Conservation (phyloP, 2,329 filamentous ascomycete genomes). For the Aspergillus brasiliensis region DNA sequence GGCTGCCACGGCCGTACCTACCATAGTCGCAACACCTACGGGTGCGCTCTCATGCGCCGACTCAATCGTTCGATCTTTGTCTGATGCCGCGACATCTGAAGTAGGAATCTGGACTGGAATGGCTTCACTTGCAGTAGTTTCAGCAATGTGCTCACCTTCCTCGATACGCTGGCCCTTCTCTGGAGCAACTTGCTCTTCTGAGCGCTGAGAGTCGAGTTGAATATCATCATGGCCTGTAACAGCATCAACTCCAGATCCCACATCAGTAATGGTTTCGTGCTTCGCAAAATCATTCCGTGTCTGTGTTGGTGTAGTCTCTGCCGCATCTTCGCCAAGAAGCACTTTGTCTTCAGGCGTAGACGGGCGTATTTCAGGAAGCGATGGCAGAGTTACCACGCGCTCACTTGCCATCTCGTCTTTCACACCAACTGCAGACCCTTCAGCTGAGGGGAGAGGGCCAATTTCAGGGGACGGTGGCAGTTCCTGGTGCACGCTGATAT, state of each 20-base stretch:
- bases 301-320: conserved; percentile 17
- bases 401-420: conserved; percentile 25
- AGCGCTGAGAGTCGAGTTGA: neutral
- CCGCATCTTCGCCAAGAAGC: conserved; percentile 15
- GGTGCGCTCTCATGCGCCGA: neutral
- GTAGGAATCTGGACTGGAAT: conserved; percentile 6
- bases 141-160: conserved; percentile 6
- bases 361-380: conserved; percentile 19
- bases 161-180: neutral
- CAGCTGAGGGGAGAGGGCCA: conserved; percentile 32
- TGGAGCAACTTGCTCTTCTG: conserved; percentile 2
- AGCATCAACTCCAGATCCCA: conserved; percentile 18
- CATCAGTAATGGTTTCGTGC: neutral
- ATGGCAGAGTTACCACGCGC: conserved; percentile 20
- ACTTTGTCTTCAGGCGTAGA: conserved; percentile 21
- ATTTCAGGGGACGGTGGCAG: conserved; percentile 27
- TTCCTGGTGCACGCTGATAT: conserved; percentile 29
- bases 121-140: conserved; percentile 1
- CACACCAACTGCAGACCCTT: conserved; percentile 32
- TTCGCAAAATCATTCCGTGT: neutral
- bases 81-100: neutral
- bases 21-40: conserved; percentile 19
- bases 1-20: conserved; percentile 23
- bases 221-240: conserved; percentile 1
- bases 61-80: neutral